Evolutionary conservation across 192 early-diverging fungal genomes (phyloP), one percentile per base, ranked within the genome.

Genomic region (Chytriomyces hyalinus): DNA sequence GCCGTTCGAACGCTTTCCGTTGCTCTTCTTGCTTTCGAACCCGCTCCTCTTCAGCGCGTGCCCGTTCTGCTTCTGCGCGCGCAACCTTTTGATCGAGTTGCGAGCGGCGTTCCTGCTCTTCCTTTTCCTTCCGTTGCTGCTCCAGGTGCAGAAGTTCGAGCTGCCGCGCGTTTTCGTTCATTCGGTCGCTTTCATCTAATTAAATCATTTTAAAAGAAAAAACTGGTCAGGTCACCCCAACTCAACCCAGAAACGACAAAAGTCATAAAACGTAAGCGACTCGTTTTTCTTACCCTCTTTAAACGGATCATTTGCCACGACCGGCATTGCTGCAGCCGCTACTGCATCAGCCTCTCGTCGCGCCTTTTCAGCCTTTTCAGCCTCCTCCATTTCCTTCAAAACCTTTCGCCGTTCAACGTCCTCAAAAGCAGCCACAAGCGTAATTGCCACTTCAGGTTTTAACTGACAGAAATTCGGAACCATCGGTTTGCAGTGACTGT

Each of bases 11-110:
- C 67, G 13, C n/a, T 15, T 49, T 43, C 47, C 67, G 28, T 22
- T 49, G 46, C 93, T 80, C 92, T 92, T 79, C 94, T 93, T 20
- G 94, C 81, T 3, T 95, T 92, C 26, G 92, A 89, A 72, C 92
- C 74, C 22, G 59, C 22, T 36, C 15, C 73, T 43, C 68, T 45
- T 69, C 68, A 2, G 20, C 65, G 77, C 28, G 68, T 24, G 13
- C 26, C 13, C 36, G 44, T 76, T 10, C 15, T 49, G 43, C 10
- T 49, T 69, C 49, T 49, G 15, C 67, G 3, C 26, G 13, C 13
- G 24, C 24, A 11, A 15, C 17, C 64, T 65, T 43, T 26, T 15
- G 17, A 20, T 57, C 53, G 4, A 57, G 53, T 20, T 15, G n/a
- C n/a, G 63, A 15, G 8, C 63, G 63, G 20, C 28, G 63, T 28